Conservation (phyloP, 441 rosid species). For the Populus hybrid region DNA sequence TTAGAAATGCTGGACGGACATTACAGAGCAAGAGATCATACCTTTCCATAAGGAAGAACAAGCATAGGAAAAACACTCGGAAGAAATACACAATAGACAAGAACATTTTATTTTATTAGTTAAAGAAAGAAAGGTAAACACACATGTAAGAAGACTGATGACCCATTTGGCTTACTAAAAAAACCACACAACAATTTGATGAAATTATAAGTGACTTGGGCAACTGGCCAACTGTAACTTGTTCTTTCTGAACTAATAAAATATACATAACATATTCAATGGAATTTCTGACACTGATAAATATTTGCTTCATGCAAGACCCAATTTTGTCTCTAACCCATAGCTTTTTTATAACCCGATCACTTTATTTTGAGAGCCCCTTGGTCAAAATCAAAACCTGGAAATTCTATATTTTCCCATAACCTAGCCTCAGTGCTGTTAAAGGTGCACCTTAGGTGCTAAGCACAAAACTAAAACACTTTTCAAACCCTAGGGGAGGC, state of each 20-base stretch:
- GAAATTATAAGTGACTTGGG: neutral
- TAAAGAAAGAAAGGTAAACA: no score
- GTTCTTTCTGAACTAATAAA: neutral
- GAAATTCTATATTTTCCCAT: neutral
- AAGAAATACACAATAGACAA: neutral
- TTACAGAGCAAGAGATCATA: neutral
- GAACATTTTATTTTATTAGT: neutral
- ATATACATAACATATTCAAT: neutral
- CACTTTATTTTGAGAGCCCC: neutral
- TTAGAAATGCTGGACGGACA: neutral
- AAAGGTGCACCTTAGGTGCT: neutral
- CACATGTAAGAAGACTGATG: neutral
- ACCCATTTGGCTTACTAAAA: neutral
- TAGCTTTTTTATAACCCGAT: neutral
- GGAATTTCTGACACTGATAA: neutral
- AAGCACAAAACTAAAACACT: neutral
- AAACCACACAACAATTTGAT: neutral
- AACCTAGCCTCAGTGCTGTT: neutral
- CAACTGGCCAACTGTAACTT: neutral
- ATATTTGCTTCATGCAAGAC: neutral
- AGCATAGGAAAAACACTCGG: neutral
- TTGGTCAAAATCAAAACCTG: neutral
- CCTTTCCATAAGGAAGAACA: neutral
- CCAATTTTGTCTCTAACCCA: neutral
- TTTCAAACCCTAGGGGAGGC: neutral